A percentile compares a stretch with the other conserved stretches of the same genome.
These are phyloP conservation scores for Arachnopeziza araneosa DNA, from an alignment of 2,329 filamentous ascomycete species.

Conservation along the genomic window DNA sequence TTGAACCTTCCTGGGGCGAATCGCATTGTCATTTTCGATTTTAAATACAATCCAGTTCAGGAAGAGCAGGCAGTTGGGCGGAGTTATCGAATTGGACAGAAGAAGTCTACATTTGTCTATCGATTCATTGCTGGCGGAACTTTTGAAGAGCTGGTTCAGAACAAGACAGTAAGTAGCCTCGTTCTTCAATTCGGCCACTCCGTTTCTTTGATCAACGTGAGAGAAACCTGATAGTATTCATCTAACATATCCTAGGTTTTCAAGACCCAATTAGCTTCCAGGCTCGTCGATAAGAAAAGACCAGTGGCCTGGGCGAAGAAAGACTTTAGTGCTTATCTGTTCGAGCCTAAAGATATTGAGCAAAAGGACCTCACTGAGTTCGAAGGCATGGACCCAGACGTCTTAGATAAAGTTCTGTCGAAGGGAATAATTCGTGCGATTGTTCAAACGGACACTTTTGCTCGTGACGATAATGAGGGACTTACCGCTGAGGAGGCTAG, in stretches of 20 bases:
- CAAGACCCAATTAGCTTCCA: constrained; percentile 73
- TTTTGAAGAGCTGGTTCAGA: constrained; percentile 69
- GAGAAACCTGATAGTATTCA: no score
- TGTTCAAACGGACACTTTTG: constrained; percentile 65
- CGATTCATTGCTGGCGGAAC: constrained; percentile 73
- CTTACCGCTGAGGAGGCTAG: constrained; percentile 56
- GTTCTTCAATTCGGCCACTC: no score
- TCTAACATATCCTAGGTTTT: constrained; percentile 45
- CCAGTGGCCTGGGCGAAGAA: constrained; percentile 60
- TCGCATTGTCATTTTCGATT: constrained; percentile 81
- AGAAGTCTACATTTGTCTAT: constrained; percentile 78
- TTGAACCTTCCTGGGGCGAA: constrained; percentile 82
- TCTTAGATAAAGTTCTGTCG: constrained; percentile 59
- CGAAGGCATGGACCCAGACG: constrained; percentile 51
- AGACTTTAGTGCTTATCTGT: constrained; percentile 50
- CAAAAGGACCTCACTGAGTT: constrained; percentile 48
- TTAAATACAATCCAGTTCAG: constrained; percentile 70
- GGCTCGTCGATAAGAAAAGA: constrained; percentile 81
- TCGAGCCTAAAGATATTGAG: constrained; percentile 46
- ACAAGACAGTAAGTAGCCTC: constrained; percentile 42
- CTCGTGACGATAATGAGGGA: constrained; percentile 59
- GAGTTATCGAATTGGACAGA: constrained; percentile 79
- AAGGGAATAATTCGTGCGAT: constrained; percentile 48
- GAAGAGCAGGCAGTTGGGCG: constrained; percentile 86
- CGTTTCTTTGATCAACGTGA: background rate